Base-by-base conservation (phyloP, 106 monocot genomes). In the Apostasia shenzhenica region DNA sequence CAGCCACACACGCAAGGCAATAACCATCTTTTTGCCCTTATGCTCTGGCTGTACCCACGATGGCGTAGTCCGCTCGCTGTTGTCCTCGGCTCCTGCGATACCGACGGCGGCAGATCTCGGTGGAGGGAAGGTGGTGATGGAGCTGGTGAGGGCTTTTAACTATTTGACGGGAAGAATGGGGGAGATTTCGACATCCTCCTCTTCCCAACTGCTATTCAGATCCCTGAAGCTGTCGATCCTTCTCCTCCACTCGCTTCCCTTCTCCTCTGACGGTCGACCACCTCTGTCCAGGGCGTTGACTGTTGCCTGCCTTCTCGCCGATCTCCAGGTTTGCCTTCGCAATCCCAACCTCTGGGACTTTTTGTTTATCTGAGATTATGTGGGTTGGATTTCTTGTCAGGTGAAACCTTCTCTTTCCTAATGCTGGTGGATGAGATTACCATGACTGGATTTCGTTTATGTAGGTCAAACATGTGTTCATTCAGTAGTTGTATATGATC, bases 151-250 rank as follows among this genome's bases (percentile, higher is more conserved):
- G 2, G 87, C 83, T 6, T 94, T 88, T 81, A 85, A 91, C 59
- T 85, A 88, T 46, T 77, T 94, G 8, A 94, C 84, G 10, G 84
- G 80, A 68, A 73, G 93, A 69, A 93, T 89, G 92, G 82, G 80
- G 6, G 86, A 68, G 60, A 67, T 85, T 43, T 81, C 85, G 59
- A 77, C 90, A 54, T 40, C 73, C 8, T 63, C 80, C 10, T 81
- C 88, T 5, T 91, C 94, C 14, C 79, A 63, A 13, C 71, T 94
- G 8, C 76, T 93, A 54, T 94, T 91, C 71, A 79, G 71, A 64
- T 68, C 80, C 14, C 70, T 94, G 41, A 91, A 88, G 73, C 74
- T 94, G 14, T 83, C 56, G 77, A 88, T 94, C 52, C 88, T 91
- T 4, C 61, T 85, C 4, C 81, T 94, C 12, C 81, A 83, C 53